Conservation (phyloP, 257 asterid species). For the Solanum arcanum region DNA sequence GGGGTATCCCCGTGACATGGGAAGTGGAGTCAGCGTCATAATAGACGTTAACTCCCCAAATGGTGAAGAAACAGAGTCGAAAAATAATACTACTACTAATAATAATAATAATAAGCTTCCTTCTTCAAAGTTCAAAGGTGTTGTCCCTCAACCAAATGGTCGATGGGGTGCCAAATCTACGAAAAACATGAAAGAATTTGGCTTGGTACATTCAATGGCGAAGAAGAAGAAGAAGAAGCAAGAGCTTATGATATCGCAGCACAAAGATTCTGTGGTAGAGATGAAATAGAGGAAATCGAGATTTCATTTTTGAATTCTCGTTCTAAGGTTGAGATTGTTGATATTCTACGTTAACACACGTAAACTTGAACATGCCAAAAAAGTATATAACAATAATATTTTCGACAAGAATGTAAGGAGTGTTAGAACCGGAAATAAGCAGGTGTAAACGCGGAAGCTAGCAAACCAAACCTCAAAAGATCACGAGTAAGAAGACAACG, state of each 20-base stretch:
- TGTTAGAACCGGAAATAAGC: no score
- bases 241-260: slow-evolving; percentile 58
- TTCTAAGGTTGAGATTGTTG: slow-evolving; percentile 55
- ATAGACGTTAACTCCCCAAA: slow-evolving; percentile 29
- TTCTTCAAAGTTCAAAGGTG: slow-evolving; percentile 77
- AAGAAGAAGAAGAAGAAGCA: slow-evolving; percentile 50
- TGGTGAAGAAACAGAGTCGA: slow-evolving; percentile 62
- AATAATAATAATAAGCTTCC: slow-evolving; percentile 38
- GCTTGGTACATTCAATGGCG: slow-evolving; percentile 59
- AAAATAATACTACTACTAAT: background rate
- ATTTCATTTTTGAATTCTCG: slow-evolving; percentile 25
- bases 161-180: slow-evolving; percentile 97
- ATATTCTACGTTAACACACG: slow-evolving; percentile 54
- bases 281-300: slow-evolving; percentile 28
- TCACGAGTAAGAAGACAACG: no score
- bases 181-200: slow-evolving; percentile 72
- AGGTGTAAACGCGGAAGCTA: no score
- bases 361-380: slow-evolving; percentile 50
- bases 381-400: slow-evolving; percentile 3
- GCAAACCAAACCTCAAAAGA: no score
- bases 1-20: slow-evolving; percentile 33
- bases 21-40: slow-evolving; percentile 53
- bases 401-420: background rate
- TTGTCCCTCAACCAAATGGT: slow-evolving; percentile 95
- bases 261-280: slow-evolving; percentile 61